These are phyloP conservation scores for Paraconiothyrium brasiliense DNA, from an alignment of 2,329 filamentous ascomycete genomes.

Conservation along the genomic window DNA sequence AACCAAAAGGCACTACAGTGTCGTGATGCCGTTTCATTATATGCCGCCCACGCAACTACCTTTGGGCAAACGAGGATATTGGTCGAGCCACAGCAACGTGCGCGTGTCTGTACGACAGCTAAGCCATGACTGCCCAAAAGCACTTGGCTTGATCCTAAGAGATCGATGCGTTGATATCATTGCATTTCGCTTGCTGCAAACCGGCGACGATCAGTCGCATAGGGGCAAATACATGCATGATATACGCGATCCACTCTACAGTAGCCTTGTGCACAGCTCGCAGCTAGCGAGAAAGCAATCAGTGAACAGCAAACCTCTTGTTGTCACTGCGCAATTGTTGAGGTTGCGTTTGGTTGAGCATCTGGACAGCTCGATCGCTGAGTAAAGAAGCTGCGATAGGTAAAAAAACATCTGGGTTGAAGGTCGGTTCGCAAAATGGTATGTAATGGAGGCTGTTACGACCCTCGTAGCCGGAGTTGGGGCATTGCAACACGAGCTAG, in stretches of 20 bases:
- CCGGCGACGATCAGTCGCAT: too few relatives aligned
- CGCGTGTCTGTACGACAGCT: too few relatives aligned
- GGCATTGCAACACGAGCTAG: neutral
- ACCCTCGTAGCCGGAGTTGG: neutral
- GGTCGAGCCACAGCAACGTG: too few relatives aligned
- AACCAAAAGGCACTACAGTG: too few relatives aligned
- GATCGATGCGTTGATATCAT: too few relatives aligned
- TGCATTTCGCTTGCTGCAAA: too few relatives aligned
- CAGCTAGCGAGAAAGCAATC: neutral
- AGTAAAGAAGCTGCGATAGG: neutral
- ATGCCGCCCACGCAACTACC: too few relatives aligned
- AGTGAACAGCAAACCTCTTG: neutral
- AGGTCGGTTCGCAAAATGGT: neutral
- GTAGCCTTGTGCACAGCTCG: neutral
- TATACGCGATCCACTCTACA: neutral
- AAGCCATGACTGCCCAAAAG: too few relatives aligned
- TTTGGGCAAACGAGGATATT: too few relatives aligned
- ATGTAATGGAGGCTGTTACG: neutral
- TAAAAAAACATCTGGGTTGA: neutral
- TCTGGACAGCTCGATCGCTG: neutral
- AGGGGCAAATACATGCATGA: too few relatives aligned
- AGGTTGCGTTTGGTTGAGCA: neutral
- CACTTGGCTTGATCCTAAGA: too few relatives aligned
- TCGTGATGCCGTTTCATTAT: too few relatives aligned
- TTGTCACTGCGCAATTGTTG: neutral